Base-by-base conservation (phyloP, 352 stramenopile genomes). In the Phytophthora ohioensis region DNA sequence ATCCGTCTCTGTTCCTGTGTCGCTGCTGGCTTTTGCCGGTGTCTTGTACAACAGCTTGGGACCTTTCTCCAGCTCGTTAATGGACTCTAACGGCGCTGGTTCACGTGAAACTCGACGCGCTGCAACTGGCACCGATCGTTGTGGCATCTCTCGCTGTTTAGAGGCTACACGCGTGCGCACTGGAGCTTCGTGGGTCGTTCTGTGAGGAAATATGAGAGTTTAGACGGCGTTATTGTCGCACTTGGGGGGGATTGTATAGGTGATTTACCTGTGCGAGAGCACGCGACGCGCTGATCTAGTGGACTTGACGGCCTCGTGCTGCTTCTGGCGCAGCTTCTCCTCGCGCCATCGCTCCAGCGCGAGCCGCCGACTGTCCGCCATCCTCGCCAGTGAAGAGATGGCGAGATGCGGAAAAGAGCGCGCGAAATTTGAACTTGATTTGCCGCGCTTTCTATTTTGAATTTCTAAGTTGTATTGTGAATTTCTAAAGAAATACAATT, bases 341-440 rank as follows among this genome's bases (percentile, higher is more conserved):
- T 77, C 73, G 42, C 79, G 87, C 87, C 87, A 94, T 57, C 76
- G 71, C 76, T 92, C 84, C 30, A 94, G 72, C 64, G 88, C 85
- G 47, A 75, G 75, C 30, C 79, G 75, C 43, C 87, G 80, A 67
- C 71, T 76, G 30, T 91, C 85, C 34, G 75, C 74, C 84, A 91
- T 91, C 12, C 2, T 54, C 5, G 11, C 4, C 13, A 21, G 9
- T 7, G 3, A 5, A 10, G 27, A 46, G 34, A 53, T 48, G 48
- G 12, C 41, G 31, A 58, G 12, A 3, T 42, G 42, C 32, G 15
- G 34, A 48, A 43, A 41, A 39, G 35, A 36, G 45, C 36, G 57
- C 64, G 64, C 53, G 57, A 71, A 64, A 34, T 76, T 60, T 68
- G n/a, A 65, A 58, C 5, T 63, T 58, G 6, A 31, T 27, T 65